A percentile compares a stretch with the other conserved stretches of the same genome.
phyloP scores from a whole-genome alignment of 441 rosid species.

The Pelargonium fulgidum region DNA sequence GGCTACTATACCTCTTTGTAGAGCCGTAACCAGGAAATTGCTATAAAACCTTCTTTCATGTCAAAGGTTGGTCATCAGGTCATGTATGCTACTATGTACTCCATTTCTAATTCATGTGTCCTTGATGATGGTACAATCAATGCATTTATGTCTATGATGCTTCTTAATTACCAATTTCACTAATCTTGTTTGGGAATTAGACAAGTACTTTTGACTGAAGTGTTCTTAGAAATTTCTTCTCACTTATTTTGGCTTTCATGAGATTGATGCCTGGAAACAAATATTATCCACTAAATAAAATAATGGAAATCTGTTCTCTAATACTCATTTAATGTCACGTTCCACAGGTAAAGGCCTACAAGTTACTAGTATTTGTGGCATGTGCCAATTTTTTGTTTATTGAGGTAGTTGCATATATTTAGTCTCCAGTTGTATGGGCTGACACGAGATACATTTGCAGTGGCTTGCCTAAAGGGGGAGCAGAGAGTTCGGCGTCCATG shows the following conservation, averaged over 20 bases:
- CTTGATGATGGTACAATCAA: neutral
- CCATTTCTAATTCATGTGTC: neutral
- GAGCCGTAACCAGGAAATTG: neutral
- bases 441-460: constrained; percentile 31
- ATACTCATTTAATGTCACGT: neutral
- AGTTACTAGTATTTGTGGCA: neutral
- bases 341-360: neutral
- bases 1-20: neutral
- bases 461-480: constrained; percentile 97
- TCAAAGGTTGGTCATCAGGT: neutral
- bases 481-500: constrained; percentile 92
- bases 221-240: neutral
- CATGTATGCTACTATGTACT: neutral
- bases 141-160: neutral
- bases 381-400: too few species aligned
- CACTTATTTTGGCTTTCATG: neutral
- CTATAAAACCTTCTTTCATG: neutral
- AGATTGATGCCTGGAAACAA: neutral
- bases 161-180: neutral
- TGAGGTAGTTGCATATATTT: neutral
- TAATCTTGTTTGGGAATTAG: neutral
- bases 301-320: neutral
- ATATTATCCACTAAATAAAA: neutral
- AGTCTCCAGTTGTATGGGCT: constrained; percentile 3
- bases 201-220: too few species aligned